Percentiles rank a stretch among this genome's conserved stretches.
Conservation (phyloP, 2,329 filamentous ascomycete species). For the Chaetothyriales sp. region DNA sequence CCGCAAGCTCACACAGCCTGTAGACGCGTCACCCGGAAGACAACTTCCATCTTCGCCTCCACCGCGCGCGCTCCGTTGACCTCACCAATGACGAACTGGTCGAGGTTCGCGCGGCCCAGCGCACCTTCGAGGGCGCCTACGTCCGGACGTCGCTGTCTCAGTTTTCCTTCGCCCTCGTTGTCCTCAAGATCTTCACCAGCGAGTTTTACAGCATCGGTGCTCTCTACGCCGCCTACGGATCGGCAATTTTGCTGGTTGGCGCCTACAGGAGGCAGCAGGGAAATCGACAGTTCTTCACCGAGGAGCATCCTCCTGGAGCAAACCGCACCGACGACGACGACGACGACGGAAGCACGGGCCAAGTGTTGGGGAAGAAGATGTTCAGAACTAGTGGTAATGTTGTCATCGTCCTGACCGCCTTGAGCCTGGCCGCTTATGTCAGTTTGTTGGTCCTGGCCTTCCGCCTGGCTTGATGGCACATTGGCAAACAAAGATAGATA, state of each 20-base stretch:
- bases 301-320: slow-evolving; percentile 2
- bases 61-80: slow-evolving; percentile 70
- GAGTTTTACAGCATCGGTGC: slow-evolving; percentile 98
- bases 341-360: slow-evolving; percentile 29
- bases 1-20: neutral
- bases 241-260: slow-evolving; percentile 68
- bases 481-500: neutral
- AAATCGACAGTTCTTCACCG: slow-evolving; percentile 78
- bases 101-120: slow-evolving; percentile 85
- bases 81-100: slow-evolving; percentile 76
- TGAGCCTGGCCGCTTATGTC: slow-evolving; percentile 50
- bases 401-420: slow-evolving; percentile 46
- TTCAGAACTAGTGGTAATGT: slow-evolving; percentile 56
- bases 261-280: slow-evolving; percentile 80
- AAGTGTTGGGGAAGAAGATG: slow-evolving; percentile 46
- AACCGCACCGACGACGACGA: neutral
- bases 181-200: slow-evolving; percentile 89
- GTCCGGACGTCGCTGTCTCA: slow-evolving; percentile 87
- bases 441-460: slow-evolving; percentile 47
- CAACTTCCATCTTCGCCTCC: slow-evolving; percentile 63
- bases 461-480: slow-evolving; percentile 19
- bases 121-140: slow-evolving; percentile 95
- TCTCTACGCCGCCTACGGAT: slow-evolving; percentile 82
- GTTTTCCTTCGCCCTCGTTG: slow-evolving; percentile 87
- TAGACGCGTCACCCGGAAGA: slow-evolving; percentile 49